Evolutionary conservation across 495 filamentous ascomycete species (phyloP).

Genomic region (Penicillium chermesinum): DNA sequence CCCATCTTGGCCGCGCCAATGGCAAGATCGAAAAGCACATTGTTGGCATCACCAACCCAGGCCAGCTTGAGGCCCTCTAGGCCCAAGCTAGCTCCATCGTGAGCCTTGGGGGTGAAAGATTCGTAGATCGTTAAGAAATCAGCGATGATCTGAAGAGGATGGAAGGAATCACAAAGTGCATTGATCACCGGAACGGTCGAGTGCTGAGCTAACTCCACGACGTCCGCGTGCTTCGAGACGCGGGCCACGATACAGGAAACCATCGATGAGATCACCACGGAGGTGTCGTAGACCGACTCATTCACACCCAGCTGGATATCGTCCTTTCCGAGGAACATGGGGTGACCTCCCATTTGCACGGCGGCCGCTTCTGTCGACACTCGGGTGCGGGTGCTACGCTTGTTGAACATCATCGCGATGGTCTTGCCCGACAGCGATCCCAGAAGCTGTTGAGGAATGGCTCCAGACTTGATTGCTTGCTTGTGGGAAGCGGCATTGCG

Average conservation of each 20-base stretch:
- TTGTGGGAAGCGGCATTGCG: conserved; percentile 76
- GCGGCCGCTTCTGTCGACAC: conserved; percentile 89
- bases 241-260: conserved; percentile 84
- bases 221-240: conserved; percentile 76
- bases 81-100: conserved; percentile 51
- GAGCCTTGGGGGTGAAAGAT: conserved; percentile 49
- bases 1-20: conserved; percentile 83
- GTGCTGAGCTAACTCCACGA: conserved; percentile 70
- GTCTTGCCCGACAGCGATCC: conserved; percentile 65
- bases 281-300: conserved; percentile 85
- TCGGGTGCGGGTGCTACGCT: conserved; percentile 86
- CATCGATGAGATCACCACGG: conserved; percentile 88
- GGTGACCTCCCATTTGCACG: conserved; percentile 76
- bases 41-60: conserved; percentile 96
- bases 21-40: conserved; percentile 89
- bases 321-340: conserved; percentile 91
- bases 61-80: conserved; percentile 82
- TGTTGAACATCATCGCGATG: conserved; percentile 92
- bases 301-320: conserved; percentile 98
- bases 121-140: conserved; percentile 91
- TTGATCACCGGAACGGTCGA: conserved; percentile 92
- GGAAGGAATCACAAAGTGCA: conserved; percentile 80
- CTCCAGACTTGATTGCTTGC: conserved; percentile 66
- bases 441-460: conserved; percentile 52
- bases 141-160: conserved; percentile 88